phyloP scores from a whole-genome alignment of 2,329 filamentous ascomycete genomes.

The Spiromastix sp. region DNA sequence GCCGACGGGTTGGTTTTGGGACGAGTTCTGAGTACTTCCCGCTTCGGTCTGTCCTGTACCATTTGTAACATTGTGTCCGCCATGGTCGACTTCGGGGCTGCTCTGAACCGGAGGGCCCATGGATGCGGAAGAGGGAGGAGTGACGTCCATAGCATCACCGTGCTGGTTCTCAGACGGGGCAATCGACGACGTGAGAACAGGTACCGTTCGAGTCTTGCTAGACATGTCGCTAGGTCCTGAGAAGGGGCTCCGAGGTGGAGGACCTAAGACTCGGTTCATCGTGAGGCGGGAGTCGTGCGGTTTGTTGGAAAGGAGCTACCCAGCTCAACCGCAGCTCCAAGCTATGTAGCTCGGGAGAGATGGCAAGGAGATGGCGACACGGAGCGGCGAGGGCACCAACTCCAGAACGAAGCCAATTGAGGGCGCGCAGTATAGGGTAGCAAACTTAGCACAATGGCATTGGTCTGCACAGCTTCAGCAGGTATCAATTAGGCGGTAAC shows the following conservation, averaged over 20 bases:
- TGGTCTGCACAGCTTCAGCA: no score
- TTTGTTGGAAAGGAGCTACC: constrained; percentile 2
- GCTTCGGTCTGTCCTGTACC: constrained; percentile 17
- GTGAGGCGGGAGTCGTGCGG: constrained; percentile 9
- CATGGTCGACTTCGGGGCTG: constrained; percentile 40
- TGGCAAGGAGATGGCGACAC: not conserved
- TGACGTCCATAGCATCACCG: constrained; percentile 47
- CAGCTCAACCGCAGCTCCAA: no score
- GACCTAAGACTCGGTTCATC: constrained; percentile 33
- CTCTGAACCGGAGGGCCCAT: constrained; percentile 41
- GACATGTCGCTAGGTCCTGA: constrained; percentile 29
- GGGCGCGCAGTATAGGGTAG: no score
- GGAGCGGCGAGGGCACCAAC: not conserved
- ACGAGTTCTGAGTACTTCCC: constrained; percentile 16
- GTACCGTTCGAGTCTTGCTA: constrained; percentile 40
- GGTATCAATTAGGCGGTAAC: no score
- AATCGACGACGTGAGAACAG: constrained; percentile 40
- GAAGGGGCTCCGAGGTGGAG: constrained; percentile 36
- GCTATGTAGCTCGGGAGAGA: no score
- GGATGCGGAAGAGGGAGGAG: constrained; percentile 35
- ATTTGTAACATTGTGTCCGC: constrained; percentile 21
- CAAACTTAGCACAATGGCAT: no score
- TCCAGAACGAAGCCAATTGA: no score
- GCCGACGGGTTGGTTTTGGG: constrained; percentile 25
- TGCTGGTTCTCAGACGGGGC: constrained; percentile 33